Evolutionary conservation across 2,329 filamentous ascomycete species (phyloP), one percentile per base, ranked within the genome.

Genomic region (Xylariaceae sp.): DNA sequence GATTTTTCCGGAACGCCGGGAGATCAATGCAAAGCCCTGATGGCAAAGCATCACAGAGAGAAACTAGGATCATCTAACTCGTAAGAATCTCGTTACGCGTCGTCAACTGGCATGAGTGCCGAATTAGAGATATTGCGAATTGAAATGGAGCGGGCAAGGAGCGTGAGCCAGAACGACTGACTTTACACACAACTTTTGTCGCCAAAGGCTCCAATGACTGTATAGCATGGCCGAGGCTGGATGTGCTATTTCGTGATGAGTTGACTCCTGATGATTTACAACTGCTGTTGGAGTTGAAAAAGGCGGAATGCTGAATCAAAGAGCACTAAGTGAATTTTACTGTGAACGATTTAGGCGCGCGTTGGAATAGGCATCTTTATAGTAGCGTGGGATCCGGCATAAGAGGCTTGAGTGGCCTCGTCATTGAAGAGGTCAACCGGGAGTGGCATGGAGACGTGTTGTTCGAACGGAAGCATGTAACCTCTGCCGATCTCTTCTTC

Each of bases 401-500:
- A 61, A 4, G 57, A 37, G 4, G 48, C 31, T 5, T 43, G 58
- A 29, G 57, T 46, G 32, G 54, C 50, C 27, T 62, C 60, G 30
- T 55, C 54, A 3, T 41, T 43, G 43, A 56, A 58, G 26, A 56
- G 47, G 3, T 59, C 58, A 19, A 44, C 34, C 11, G 59, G 34
- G 26, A 58, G 37, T 7, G 51, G 53, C 30, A 60, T 56, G 0
- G 58, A 53, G 30, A 57, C 27, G 51, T 44, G 47, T 12, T 58
- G 59, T 55, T 66, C 68, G 49, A 74, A 72, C 11, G 77, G 73
- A 34, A 85, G 72, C 30, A 64, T 70, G 63, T 83, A 85, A 3
- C 83, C 82, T 26, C 79, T 81, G 55, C 76, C 73, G 60, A 96
- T 77, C 70, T 92, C 87, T 19, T 77, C 78, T 69, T 91, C 84